phyloP scores from a whole-genome alignment of 352 stramenopile genomes.

The Pythium sukuiense region DNA sequence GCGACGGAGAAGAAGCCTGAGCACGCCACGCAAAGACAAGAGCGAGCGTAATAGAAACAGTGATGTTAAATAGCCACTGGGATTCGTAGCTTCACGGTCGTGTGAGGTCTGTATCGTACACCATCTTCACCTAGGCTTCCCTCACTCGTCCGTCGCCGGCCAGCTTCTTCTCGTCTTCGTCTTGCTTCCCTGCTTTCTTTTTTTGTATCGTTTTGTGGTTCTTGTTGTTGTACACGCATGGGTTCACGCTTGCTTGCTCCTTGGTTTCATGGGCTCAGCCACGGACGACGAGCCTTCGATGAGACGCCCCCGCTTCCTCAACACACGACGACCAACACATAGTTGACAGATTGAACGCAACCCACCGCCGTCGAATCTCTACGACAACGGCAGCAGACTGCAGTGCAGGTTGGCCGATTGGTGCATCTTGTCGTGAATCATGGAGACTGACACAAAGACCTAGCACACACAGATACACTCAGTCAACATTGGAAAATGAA shows the following conservation, averaged over 20 bases:
- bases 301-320: slow-evolving; percentile 10
- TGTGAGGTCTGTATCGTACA: slow-evolving; percentile 21
- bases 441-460: slow-evolving; percentile 84
- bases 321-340: slow-evolving; percentile 24
- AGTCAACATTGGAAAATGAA: neutral
- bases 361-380: slow-evolving; percentile 16
- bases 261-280: neutral
- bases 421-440: slow-evolving; percentile 78
- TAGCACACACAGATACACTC: slow-evolving; percentile 21
- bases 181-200: neutral
- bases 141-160: neutral
- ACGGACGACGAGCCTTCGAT: slow-evolving; percentile 8
- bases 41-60: neutral
- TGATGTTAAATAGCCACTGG: slow-evolving; percentile 24
- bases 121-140: slow-evolving; percentile 8
- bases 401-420: slow-evolving; percentile 79
- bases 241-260: slow-evolving; percentile 9
- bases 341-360: slow-evolving; percentile 9
- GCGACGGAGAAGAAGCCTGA: slow-evolving; percentile 15
- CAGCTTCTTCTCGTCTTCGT: slow-evolving; percentile 2
- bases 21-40: neutral
- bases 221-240: slow-evolving; percentile 11
- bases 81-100: slow-evolving; percentile 12
- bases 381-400: slow-evolving; percentile 74
- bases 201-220: neutral